Conservation (phyloP, 371 early-diverging fungal genomes). For the Mucor mucedo region DNA sequence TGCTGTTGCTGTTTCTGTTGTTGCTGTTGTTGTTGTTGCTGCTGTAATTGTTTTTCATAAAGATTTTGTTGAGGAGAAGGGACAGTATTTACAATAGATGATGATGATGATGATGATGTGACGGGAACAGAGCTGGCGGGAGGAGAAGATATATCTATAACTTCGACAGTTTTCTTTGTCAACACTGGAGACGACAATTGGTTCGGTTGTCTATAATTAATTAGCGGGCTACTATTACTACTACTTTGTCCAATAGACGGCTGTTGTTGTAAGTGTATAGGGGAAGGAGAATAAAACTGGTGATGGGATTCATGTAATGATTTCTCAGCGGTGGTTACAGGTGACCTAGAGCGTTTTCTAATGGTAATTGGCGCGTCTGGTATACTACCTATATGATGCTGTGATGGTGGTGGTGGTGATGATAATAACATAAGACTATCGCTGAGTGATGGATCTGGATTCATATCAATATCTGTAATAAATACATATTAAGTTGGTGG, state of each 20-base stretch:
- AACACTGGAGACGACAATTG: not conserved
- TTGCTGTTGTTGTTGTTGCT: conserved; percentile 2
- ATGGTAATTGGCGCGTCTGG: not conserved
- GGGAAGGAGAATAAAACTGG: conserved; percentile 4
- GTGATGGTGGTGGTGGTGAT: conserved; percentile 11
- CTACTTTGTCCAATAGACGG: not conserved
- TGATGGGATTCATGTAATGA: not conserved
- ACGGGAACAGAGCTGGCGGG: not conserved
- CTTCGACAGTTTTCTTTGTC: not conserved
- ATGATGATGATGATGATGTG: not conserved
- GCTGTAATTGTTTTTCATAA: not conserved
- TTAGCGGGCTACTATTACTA: not conserved
- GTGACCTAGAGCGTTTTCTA: conserved; percentile 10
- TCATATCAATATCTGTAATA: not conserved
- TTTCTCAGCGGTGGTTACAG: not conserved
- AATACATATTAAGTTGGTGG: not conserved
- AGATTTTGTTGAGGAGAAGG: not conserved
- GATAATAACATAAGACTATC: conserved; percentile 16
- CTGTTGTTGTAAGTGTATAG: not conserved
- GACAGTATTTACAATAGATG: not conserved
- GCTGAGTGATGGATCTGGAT: conserved; percentile 7
- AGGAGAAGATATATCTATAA: not conserved
- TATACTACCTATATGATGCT: not conserved
- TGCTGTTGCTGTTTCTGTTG: not conserved
- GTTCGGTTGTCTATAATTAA: not conserved